Conservation (phyloP, 371 early-diverging fungal species). For the Umbelopsis sp. region DNA sequence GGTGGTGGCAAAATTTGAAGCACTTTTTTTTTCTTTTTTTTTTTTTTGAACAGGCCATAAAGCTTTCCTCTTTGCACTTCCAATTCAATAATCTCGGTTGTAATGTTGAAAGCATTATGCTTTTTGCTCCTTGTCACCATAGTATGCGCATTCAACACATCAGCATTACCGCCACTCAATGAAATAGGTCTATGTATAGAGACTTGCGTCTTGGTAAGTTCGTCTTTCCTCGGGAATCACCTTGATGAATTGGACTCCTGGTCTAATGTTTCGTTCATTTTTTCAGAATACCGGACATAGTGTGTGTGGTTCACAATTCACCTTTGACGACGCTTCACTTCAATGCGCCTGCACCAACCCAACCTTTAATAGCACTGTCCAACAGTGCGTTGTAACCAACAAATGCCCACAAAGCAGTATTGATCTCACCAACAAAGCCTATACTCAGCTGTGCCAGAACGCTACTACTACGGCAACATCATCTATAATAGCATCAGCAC, state of each 20-base stretch:
- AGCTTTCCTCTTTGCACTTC: background rate
- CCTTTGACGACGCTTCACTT: background rate
- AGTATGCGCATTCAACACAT: constrained; percentile 1
- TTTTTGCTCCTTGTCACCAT: background rate
- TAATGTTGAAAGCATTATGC: constrained; percentile 13
- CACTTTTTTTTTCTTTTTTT: too few species aligned
- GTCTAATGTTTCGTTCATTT: background rate
- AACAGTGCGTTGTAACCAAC: background rate
- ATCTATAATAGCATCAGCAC: background rate
- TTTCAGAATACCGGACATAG: constrained; percentile 9
- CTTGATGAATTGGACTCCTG: background rate
- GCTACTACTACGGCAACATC: background rate
- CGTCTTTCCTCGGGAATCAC: background rate
- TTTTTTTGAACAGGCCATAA: background rate
- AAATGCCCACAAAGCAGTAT: background rate
- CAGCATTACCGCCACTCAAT: constrained; percentile 4
- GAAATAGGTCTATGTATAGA: background rate
- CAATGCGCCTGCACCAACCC: constrained; percentile 9
- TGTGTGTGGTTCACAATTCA: constrained; percentile 5
- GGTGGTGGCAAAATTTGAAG: background rate
- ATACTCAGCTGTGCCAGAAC: background rate
- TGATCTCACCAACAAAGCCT: background rate
- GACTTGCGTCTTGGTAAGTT: constrained; percentile 8
- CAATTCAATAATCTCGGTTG: background rate
- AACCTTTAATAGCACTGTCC: constrained; percentile 3